These are phyloP conservation scores for Aspergillus nanangensis DNA, from an alignment of 495 filamentous ascomycete species.

Conservation along the genomic window DNA sequence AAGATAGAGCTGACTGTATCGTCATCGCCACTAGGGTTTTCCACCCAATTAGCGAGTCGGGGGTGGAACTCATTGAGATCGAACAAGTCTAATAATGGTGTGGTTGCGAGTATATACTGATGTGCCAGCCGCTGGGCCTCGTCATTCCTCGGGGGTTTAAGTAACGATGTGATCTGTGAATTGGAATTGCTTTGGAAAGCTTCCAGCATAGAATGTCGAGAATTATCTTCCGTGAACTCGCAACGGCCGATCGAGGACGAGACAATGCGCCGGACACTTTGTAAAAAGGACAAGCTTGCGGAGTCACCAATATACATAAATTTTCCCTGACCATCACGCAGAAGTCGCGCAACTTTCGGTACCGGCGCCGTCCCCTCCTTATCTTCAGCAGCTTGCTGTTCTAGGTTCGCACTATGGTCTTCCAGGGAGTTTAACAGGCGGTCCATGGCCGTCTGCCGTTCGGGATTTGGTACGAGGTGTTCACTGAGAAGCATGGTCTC, in stretches of 20 bases:
- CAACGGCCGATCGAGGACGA: constrained; percentile 60
- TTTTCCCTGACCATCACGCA: constrained; percentile 49
- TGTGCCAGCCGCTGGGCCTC: constrained; percentile 33
- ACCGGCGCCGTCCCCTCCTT: constrained; percentile 38
- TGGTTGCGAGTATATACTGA: constrained; percentile 41
- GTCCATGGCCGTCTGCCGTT: constrained; percentile 39
- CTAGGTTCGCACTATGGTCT: constrained; percentile 29
- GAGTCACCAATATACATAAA: constrained; percentile 72
- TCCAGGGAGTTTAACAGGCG: constrained; percentile 36
- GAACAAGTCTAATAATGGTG: constrained; percentile 35
- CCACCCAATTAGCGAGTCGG: constrained; percentile 36
- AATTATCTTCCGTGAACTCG: constrained; percentile 64
- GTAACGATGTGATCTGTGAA: constrained; percentile 22
- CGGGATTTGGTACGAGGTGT: constrained; percentile 26
- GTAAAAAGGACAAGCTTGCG: constrained; percentile 65
- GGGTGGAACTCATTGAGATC: constrained; percentile 32
- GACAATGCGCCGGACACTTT: constrained; percentile 69
- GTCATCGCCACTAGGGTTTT: constrained; percentile 34
- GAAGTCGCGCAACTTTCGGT: constrained; percentile 45
- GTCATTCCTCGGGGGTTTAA: constrained; percentile 27
- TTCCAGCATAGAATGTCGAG: constrained; percentile 65
- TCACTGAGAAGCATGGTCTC: constrained; percentile 40
- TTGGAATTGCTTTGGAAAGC: constrained; percentile 41
- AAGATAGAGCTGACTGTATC: constrained; percentile 50
- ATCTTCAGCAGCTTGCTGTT: constrained; percentile 30